A percentile compares a stretch with the other conserved stretches of the same genome.
Evolutionary conservation across 2,329 filamentous ascomycete species (phyloP).

Genomic region (Huntiella moniliformis): DNA sequence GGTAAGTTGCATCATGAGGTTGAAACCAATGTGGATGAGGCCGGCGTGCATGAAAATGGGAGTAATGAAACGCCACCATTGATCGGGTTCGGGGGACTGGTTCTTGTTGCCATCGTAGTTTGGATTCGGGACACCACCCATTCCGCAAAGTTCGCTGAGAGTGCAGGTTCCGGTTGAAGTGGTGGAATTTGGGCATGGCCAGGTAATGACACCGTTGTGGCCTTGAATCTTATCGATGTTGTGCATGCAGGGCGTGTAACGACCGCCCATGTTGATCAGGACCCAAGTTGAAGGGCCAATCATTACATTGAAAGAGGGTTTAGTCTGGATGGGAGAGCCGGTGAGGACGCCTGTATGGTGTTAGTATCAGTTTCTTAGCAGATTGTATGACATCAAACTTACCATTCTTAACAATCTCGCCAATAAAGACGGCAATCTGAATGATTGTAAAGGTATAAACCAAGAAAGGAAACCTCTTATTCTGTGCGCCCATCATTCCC

Average conservation of each 20-base stretch:
- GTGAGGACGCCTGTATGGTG: constrained; percentile 46
- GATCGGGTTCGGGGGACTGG: constrained; percentile 51
- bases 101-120: constrained; percentile 31
- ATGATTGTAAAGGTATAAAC: constrained; percentile 61
- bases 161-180: constrained; percentile 43
- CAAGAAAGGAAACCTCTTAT: constrained; percentile 52
- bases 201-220: constrained; percentile 29
- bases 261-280: constrained; percentile 90
- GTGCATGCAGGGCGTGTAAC: constrained; percentile 90
- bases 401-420: constrained; percentile 72
- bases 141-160: constrained; percentile 68
- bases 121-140: constrained; percentile 55
- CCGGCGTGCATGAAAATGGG: constrained; percentile 94
- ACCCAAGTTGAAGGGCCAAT: constrained; percentile 83
- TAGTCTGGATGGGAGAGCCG: constrained; percentile 56
- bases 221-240: constrained; percentile 49
- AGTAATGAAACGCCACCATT: constrained; percentile 92
- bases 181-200: constrained; percentile 70
- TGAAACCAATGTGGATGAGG: constrained; percentile 88
- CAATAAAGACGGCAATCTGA: constrained; percentile 75
- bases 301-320: constrained; percentile 88
- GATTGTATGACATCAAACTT: constrained; percentile 17
- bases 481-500: constrained; percentile 37
- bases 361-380: constrained; percentile 5
- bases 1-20: constrained; percentile 77